phyloP scores from a whole-genome alignment of 768 basidiomycete species.

The Pleurotus tuber-regium region DNA sequence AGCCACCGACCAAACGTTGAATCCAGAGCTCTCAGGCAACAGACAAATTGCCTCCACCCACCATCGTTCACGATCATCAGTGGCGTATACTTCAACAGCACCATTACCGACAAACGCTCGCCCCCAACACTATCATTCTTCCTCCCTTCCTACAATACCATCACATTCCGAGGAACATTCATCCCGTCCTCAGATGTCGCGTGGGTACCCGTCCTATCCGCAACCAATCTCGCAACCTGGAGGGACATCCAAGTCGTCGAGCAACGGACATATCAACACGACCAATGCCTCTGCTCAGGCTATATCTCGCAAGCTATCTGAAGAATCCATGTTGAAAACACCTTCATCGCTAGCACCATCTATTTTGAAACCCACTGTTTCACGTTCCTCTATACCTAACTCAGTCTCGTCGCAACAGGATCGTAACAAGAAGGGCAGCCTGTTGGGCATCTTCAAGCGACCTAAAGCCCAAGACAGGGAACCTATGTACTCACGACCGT shows the following conservation, averaged over 20 bases:
- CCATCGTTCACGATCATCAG: conserved; percentile 4
- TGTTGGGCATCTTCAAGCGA: conserved; percentile 25
- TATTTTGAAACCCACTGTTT: conserved; percentile 33
- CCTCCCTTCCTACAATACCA: conserved; percentile 30
- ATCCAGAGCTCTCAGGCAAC: too few relatives aligned
- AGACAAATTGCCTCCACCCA: too few relatives aligned
- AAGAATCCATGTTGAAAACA: conserved; percentile 57
- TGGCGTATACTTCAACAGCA: conserved; percentile 6
- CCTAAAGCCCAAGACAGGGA: conserved; percentile 29
- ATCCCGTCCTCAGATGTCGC: background rate
- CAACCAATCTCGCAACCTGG: background rate
- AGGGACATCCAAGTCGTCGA: conserved; percentile 18
- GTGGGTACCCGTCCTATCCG: background rate
- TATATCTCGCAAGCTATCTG: conserved; percentile 35
- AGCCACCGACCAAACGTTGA: background rate
- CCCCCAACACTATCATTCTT: conserved; percentile 31
- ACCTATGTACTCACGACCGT: background rate
- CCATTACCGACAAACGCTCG: conserved; percentile 2
- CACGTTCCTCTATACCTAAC: conserved; percentile 40
- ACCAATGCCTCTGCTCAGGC: conserved; percentile 12
- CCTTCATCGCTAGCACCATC: conserved; percentile 63
- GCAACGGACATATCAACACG: conserved; percentile 14
- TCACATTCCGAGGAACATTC: conserved; percentile 9
- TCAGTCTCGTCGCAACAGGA: conserved; percentile 34
- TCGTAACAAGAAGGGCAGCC: conserved; percentile 33